Percentiles rank a stretch among this genome's conserved stretches.
Evolutionary conservation across 169 alveolate species (phyloP).

Genomic region (Condylostoma magnum): DNA sequence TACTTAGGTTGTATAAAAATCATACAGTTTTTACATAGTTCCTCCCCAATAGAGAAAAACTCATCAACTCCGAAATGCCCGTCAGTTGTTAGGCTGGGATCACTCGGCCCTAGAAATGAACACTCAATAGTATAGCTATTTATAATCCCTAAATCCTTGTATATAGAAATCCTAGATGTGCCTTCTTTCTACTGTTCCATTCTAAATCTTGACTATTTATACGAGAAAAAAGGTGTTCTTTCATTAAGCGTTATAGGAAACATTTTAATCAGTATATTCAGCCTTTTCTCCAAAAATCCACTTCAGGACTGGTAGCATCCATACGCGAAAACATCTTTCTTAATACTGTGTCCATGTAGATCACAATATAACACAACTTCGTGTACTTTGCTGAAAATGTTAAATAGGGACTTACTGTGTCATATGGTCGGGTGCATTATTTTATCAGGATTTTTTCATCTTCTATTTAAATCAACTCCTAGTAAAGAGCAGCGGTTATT

Average conservation of each 20-base stretch:
- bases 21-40: conserved; percentile 16
- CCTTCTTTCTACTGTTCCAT: conserved; percentile 34
- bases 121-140: conserved; percentile 37
- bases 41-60: conserved; percentile 3
- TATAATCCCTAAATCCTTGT: conserved; percentile 20
- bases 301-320: conserved; percentile 32
- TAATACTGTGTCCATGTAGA: conserved; percentile 91
- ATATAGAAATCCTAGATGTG: conserved; percentile 30
- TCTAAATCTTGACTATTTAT: conserved; percentile 32
- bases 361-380: conserved; percentile 84
- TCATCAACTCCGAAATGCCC: background rate
- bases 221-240: conserved; percentile 20
- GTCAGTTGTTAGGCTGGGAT: background rate
- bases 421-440: conserved; percentile 76
- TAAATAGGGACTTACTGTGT: conserved; percentile 61
- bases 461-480: conserved; percentile 85
- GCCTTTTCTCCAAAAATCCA: background rate
- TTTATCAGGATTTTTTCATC: conserved; percentile 77
- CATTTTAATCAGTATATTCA: background rate
- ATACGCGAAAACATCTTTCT: conserved; percentile 85
- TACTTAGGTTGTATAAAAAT: background rate
- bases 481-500: conserved; percentile 83
- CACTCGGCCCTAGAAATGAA: conserved; percentile 34
- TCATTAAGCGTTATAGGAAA: conserved; percentile 7
- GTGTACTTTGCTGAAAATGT: conserved; percentile 62